phyloP scores from a whole-genome alignment of 2,329 filamentous ascomycete species.

The Cladosporium sp. region DNA sequence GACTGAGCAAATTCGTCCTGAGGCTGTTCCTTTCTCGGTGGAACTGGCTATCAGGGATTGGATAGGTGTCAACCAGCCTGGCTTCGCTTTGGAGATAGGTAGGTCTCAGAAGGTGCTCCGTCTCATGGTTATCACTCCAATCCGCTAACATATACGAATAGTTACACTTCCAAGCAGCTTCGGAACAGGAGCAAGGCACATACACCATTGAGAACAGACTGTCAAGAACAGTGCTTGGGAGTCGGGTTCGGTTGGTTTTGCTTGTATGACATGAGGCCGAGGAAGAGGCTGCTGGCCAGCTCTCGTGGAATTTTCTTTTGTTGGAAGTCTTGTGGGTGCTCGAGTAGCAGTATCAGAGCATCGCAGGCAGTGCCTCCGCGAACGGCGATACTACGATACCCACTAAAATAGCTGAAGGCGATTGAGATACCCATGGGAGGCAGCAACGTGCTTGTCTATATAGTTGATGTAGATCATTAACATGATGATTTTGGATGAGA shows the following conservation, averaged over 20 bases:
- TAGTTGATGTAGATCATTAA: neutral
- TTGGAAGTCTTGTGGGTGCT: neutral
- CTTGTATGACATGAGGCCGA: neutral
- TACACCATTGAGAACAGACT: neutral
- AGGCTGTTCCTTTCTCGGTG: neutral
- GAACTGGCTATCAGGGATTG: conserved; percentile 11
- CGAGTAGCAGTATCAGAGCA: neutral
- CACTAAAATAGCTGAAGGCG: neutral
- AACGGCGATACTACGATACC: neutral
- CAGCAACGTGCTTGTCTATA: neutral
- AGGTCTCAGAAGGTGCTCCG: neutral
- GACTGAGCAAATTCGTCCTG: neutral
- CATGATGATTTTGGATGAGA: neutral
- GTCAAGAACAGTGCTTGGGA: neutral
- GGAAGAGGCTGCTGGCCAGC: neutral
- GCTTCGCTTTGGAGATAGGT: conserved; percentile 11
- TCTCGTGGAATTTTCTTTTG: neutral
- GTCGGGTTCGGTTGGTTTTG: neutral
- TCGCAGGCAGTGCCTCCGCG: neutral
- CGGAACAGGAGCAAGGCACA: neutral
- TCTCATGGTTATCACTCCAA: neutral
- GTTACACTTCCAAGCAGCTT: conserved; percentile 9
- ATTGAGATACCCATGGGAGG: neutral
- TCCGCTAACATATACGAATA: neutral
- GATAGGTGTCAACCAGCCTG: neutral